Evolutionary conservation across 2,329 filamentous ascomycete species (phyloP).

Genomic region (Ophiosphaerella narmari): DNA sequence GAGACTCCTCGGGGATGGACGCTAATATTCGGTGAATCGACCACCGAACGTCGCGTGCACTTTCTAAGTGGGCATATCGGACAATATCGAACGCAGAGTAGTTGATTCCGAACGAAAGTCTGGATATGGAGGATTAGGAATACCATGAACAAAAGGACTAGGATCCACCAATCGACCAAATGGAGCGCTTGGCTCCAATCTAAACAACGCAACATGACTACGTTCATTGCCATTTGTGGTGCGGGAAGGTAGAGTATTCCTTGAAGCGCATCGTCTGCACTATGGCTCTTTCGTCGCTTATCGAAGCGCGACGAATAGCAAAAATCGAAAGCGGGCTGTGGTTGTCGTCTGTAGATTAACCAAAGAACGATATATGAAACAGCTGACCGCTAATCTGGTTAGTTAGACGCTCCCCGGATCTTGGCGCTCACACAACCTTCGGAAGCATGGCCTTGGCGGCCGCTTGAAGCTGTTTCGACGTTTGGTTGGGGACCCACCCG

Average conservation of each 20-base stretch:
- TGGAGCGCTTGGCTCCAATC: not conserved
- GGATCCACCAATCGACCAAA: not conserved
- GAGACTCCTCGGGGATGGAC: too few relatives aligned
- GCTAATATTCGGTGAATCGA: not conserved
- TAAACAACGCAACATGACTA: not conserved
- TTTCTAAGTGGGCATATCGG: not conserved
- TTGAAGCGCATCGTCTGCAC: not conserved
- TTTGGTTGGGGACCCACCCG: slow-evolving; percentile 8
- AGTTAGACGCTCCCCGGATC: slow-evolving; percentile 5
- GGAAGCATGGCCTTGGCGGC: slow-evolving; percentile 9
- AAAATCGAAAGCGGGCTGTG: not conserved
- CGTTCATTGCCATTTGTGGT: not conserved
- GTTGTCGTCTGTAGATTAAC: slow-evolving; percentile 1
- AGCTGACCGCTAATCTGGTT: slow-evolving; percentile 3
- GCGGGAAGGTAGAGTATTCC: not conserved
- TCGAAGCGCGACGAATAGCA: not conserved
- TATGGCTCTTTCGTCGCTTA: slow-evolving; percentile 1
- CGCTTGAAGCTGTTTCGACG: slow-evolving; percentile 11
- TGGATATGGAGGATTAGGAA: not conserved
- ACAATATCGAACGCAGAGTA: too few relatives aligned
- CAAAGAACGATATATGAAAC: slow-evolving; percentile 12
- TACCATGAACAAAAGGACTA: not conserved
- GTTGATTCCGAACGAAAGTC: not conserved
- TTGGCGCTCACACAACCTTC: slow-evolving; percentile 12
- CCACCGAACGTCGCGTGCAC: not conserved